Evolutionary conservation across 1,139 yeast genomes (phyloP), one percentile per base, ranked within the genome.

Genomic region (Dujonia santamariae): DNA sequence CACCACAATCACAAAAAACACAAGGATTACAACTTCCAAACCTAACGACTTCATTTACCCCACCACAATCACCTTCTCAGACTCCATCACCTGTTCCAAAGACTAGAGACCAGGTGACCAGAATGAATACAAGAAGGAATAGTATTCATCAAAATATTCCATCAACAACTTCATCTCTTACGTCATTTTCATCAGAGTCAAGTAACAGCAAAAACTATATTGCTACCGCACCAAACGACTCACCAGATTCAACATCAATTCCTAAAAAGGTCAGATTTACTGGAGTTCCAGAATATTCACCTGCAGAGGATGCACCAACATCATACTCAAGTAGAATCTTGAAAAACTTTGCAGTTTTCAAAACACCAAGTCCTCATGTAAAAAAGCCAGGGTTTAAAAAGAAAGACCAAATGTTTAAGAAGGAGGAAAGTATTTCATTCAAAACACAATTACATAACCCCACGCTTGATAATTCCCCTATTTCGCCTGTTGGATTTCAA

Each of bases 291-390:
- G 72, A 63, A 34, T 76, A 73, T 42, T 51, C 68, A 1, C 76
- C 66, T 27, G 75, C 68, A 7, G 82, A 76, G 47, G 82, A 76
- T 54, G 76, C 75, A 0, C 81, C 80, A 1, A 59, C 76, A 3
- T 63, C 61, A 32, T 72, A 69, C 40, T 56, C 75, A 26, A 63
- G 63, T 41, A 62, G 65, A 32, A 72, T 75, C 28, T 52, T 75
- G 35, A 63, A 68, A 58, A 69, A 67, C 40, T 69, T 69, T 51
- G 72, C 72, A 1, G 59, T 59, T 13, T 64, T 67, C 43, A 58
- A 59, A 37, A 41, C 54, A 5, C 65, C 67, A 4, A 26, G 43
- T 12, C 34, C 42, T 1, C n/a, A n/a, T n/a, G 42, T 41, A 4
- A 38, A 37, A 16, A 45, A 46, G 16, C 54, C 57, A n/a, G 52